phyloP scores from a whole-genome alignment of 805 yeast genomes.

The Cyberlindnera amylophila region DNA sequence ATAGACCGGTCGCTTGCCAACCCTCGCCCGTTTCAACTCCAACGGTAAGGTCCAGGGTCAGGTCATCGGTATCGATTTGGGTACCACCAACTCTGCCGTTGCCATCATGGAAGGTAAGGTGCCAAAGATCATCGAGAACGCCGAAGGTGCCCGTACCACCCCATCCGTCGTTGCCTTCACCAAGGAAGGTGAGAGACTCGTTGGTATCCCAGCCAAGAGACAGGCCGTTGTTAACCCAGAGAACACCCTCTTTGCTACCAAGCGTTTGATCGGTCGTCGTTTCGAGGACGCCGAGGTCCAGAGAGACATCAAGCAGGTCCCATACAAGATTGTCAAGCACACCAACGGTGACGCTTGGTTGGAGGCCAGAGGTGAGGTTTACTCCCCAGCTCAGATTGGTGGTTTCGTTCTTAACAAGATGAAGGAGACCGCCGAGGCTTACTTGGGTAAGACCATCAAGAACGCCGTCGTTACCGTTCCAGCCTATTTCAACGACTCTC shows the following conservation, averaged over 20 bases:
- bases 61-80: constrained; percentile 80
- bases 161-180: constrained; percentile 60
- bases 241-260: constrained; percentile 79
- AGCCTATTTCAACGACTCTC: constrained; percentile 96
- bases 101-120: constrained; percentile 46
- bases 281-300: constrained; percentile 70
- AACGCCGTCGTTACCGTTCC: constrained; percentile 91
- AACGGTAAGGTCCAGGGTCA: constrained; percentile 42
- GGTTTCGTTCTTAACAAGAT: constrained; percentile 61
- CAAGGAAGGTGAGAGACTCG: constrained; percentile 45
- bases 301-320: constrained; percentile 59
- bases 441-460: constrained; percentile 47
- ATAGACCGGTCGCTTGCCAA: constrained; percentile 27
- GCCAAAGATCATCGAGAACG: constrained; percentile 71
- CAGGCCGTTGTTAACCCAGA: constrained; percentile 76
- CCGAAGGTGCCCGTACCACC: constrained; percentile 70
- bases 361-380: constrained; percentile 38
- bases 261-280: constrained; percentile 75
- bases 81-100: constrained; percentile 88
- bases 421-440: constrained; percentile 62
- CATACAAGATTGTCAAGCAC: constrained; percentile 60
- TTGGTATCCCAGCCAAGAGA: constrained; percentile 74
- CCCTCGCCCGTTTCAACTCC: constrained; percentile 43
- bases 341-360: constrained; percentile 71
- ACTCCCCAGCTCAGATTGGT: constrained; percentile 72